A percentile compares a stretch with the other conserved stretches of the same genome.
Evolutionary conservation across 2,329 filamentous ascomycete genomes (phyloP).

Genomic region (Ascochyta viciae-villosae): DNA sequence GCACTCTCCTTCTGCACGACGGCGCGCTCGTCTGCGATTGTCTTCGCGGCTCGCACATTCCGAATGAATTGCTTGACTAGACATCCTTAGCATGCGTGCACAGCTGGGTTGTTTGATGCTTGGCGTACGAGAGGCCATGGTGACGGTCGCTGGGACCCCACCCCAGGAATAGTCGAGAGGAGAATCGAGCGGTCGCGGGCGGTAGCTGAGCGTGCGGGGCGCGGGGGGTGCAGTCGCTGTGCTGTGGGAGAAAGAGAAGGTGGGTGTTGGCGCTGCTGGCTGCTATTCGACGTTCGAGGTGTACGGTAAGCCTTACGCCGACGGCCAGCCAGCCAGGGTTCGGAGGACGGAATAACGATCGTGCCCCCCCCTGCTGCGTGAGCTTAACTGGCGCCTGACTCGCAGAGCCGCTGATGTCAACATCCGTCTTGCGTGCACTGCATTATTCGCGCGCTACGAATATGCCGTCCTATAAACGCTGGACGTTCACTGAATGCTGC

Average conservation of each 20-base stretch:
- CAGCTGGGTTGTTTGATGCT: constrained; percentile 30
- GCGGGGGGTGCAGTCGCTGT: neutral
- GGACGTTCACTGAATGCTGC: neutral
- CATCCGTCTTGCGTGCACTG: neutral
- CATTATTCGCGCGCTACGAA: neutral
- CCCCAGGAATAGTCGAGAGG: constrained; percentile 37
- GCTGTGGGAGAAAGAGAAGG: neutral
- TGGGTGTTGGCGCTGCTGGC: constrained; percentile 20
- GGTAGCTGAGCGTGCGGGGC: constrained; percentile 4
- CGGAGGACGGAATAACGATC: constrained; percentile 2
- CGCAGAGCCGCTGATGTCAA: constrained; percentile 22
- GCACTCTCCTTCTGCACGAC: constrained; percentile 99
- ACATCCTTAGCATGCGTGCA: constrained; percentile 39
- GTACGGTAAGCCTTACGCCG: constrained; percentile 27
- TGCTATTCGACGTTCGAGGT: constrained; percentile 28
- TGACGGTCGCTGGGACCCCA: constrained; percentile 59
- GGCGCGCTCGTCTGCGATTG: constrained; percentile 96
- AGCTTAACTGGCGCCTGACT: constrained; percentile 14
- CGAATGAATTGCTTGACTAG: constrained; percentile 99
- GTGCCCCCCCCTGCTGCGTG: constrained; percentile 5
- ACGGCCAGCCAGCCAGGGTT: constrained; percentile 29
- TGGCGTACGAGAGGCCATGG: constrained; percentile 65
- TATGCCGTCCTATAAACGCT: neutral
- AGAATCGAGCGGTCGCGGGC: constrained; percentile 17
- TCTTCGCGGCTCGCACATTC: constrained; percentile 97